phyloP scores from a whole-genome alignment of 805 yeast genomes.

The Torulaspora maleeae region DNA sequence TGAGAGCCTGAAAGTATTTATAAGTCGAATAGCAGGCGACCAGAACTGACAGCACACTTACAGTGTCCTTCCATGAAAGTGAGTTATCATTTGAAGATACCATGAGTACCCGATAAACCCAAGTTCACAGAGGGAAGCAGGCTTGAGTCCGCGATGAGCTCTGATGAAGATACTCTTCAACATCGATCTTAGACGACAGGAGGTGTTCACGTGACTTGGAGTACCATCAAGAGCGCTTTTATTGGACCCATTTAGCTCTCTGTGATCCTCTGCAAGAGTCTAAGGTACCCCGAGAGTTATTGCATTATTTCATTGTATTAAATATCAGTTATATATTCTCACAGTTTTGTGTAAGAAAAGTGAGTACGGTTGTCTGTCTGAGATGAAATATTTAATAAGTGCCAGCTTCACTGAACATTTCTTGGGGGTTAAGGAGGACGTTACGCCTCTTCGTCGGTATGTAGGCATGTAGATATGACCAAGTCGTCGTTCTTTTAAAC shows the following conservation, averaged over 20 bases:
- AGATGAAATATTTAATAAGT: neutral
- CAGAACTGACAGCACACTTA: constrained; percentile 8
- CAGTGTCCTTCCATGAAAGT: constrained; percentile 12
- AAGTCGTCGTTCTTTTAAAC: constrained; percentile 14
- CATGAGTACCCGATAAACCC: neutral
- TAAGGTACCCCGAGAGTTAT: neutral
- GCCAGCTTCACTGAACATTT: neutral
- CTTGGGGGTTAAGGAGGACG: neutral
- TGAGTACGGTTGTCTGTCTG: neutral
- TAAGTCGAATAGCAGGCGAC: constrained; percentile 12
- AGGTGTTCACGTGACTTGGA: too few species aligned
- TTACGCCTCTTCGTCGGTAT: constrained; percentile 7
- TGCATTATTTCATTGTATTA: neutral
- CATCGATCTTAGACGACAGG: too few species aligned
- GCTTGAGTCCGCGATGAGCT: neutral
- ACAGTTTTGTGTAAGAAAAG: neutral
- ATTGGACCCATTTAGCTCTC: too few species aligned
- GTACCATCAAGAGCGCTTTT: too few species aligned
- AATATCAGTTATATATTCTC: neutral
- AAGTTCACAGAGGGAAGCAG: neutral
- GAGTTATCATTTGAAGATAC: neutral
- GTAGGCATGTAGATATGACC: constrained; percentile 19
- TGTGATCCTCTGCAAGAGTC: neutral
- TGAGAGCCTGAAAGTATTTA: constrained; percentile 8
- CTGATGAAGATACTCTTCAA: neutral